These are phyloP conservation scores for Dispira simplex DNA, from an alignment of 192 early-diverging fungal species.

Conservation along the genomic window DNA sequence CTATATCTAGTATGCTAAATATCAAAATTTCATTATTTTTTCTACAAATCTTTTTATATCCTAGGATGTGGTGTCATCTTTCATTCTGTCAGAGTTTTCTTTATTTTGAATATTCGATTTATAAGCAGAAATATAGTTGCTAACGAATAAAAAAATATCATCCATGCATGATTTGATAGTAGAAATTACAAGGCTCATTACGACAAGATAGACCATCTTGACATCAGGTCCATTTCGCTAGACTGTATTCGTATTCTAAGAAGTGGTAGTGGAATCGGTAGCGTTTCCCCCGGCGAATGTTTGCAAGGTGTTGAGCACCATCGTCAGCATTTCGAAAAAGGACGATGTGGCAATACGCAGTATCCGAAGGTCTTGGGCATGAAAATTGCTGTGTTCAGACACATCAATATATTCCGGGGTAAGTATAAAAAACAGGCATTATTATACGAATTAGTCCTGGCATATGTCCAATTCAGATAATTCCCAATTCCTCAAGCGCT, in stretches of 20 bases:
- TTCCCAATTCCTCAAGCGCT: not conserved
- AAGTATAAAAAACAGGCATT: not conserved
- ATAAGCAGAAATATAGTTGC: not conserved
- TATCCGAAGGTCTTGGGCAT: slow-evolving; percentile 19
- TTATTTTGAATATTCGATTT: not conserved
- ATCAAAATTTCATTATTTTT: slow-evolving; percentile 24
- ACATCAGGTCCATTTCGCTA: not conserved
- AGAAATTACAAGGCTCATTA: not conserved
- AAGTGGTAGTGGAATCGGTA: too few species aligned
- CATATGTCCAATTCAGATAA: not conserved
- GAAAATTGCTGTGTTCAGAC: slow-evolving; percentile 18
- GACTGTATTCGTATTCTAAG: too few species aligned
- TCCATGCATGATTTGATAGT: not conserved
- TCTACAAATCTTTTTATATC: not conserved
- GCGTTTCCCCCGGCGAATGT: slow-evolving; percentile 10
- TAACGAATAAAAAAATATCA: not conserved
- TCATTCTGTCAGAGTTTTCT: not conserved
- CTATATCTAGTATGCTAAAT: slow-evolving; percentile 20
- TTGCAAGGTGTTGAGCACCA: slow-evolving; percentile 30
- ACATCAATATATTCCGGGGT: not conserved
- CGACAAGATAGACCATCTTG: not conserved
- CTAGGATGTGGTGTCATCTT: not conserved
- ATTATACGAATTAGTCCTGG: not conserved
- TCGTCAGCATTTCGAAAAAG: slow-evolving; percentile 30
- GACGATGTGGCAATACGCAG: slow-evolving; percentile 31